Conservation (phyloP, 352 stramenopile genomes). For the Phytopythium aichiense region DNA sequence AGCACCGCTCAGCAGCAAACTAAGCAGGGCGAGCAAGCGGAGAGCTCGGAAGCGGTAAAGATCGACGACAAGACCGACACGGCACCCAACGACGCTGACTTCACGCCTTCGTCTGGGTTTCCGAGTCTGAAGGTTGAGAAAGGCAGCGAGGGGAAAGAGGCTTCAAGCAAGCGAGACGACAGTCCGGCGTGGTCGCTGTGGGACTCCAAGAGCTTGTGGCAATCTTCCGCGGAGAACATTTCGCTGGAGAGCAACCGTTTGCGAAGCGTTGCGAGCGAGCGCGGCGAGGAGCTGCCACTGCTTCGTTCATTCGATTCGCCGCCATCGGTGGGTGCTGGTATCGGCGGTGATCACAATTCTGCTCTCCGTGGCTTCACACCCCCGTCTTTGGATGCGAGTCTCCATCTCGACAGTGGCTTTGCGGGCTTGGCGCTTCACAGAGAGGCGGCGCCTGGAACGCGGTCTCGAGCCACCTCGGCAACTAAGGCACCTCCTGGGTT, state of each 20-base stretch:
- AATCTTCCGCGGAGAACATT: constrained; percentile 4
- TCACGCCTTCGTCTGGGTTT: neutral
- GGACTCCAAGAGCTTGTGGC: constrained; percentile 6
- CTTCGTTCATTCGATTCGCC: neutral
- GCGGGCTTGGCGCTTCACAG: neutral
- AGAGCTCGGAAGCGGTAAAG: neutral
- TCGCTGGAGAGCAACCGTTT: neutral
- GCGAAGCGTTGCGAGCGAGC: neutral
- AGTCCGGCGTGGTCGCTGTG: neutral
- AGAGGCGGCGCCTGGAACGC: neutral
- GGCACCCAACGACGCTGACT: neutral
- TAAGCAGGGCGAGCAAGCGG: neutral
- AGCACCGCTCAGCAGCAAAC: neutral
- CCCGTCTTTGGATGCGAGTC: neutral
- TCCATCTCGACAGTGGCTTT: neutral
- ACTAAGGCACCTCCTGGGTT: constrained; percentile 54
- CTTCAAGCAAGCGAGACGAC: neutral
- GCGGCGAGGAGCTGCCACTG: neutral
- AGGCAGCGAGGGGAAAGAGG: neutral
- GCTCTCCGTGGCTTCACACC: neutral
- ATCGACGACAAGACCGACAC: neutral
- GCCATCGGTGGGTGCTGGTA: neutral
- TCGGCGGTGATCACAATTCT: neutral
- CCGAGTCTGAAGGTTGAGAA: neutral
- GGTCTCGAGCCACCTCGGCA: constrained; percentile 1